Conservation (phyloP, 1,139 yeast genomes). For the Debaryomyces sp. region DNA sequence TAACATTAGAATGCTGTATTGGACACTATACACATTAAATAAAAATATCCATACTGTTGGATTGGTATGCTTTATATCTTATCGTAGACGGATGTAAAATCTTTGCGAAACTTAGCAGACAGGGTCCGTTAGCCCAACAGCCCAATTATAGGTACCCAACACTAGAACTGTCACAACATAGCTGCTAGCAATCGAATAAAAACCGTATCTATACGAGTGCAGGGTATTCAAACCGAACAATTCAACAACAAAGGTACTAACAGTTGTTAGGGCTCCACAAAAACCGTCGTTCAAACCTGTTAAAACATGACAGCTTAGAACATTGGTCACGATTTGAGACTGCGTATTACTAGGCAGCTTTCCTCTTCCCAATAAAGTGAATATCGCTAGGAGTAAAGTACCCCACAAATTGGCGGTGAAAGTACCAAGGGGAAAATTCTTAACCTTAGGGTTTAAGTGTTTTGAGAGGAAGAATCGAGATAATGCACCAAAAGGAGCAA, state of each 20-base stretch:
- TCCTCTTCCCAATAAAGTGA: conserved; percentile 52
- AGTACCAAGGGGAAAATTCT: conserved; percentile 69
- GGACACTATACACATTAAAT: too few species aligned
- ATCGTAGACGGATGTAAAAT: too few species aligned
- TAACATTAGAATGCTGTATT: too few species aligned
- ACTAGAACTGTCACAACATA: conserved; percentile 42
- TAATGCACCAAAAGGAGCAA: conserved; percentile 65
- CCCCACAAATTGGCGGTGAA: conserved; percentile 63
- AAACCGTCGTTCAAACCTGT: conserved; percentile 62
- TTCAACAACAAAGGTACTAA: conserved; percentile 70
- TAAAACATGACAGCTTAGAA: conserved; percentile 49
- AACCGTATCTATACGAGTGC: conserved; percentile 39
- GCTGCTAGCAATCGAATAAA: conserved; percentile 33
- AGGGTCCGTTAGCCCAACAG: conserved; percentile 31
- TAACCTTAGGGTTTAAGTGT: conserved; percentile 38
- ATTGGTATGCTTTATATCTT: too few species aligned
- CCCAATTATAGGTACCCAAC: conserved; percentile 54
- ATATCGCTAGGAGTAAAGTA: conserved; percentile 49
- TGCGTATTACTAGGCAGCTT: conserved; percentile 19
- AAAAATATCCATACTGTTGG: too few species aligned
- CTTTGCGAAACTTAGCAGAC: conserved; percentile 20
- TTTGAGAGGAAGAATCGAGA: conserved; percentile 55
- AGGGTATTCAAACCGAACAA: conserved; percentile 35
- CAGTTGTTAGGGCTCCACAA: conserved; percentile 71
- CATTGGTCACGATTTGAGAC: conserved; percentile 28